Base-by-base conservation (phyloP, 495 filamentous ascomycete species). In the Aspergillus heteromorphus region DNA sequence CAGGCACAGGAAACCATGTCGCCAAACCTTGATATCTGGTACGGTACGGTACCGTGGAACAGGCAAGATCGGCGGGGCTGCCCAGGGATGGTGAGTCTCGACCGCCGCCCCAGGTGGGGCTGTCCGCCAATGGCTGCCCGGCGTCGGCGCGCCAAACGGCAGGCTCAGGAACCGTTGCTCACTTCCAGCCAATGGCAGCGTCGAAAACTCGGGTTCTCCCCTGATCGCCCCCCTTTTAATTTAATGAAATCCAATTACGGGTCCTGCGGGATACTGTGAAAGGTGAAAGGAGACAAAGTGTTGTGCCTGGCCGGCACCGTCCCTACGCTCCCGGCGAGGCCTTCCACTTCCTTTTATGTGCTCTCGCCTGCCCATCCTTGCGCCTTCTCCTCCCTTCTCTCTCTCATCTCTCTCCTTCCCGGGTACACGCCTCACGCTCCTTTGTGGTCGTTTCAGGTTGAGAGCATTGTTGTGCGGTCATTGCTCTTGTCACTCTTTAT, bases 401-500 rank as follows among this genome's bases (percentile, higher is more conserved):
- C 48, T 58, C 53, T 48, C 48, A 45, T 48, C 51, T 58, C 52
- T 57, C 31, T 53, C 45, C 56, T 54, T 45, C 43, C 38, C 48
- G 21, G 53, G 54, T 54, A 20, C 38, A 27, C 48, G 56, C 58
- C 27, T 43, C 50, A 65, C 67, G 62, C 47, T 70, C 62, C 56
- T 60, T 67, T 63, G 57, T 43, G 50, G 55, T 55, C 40, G 45
- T 56, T 54, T 59, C 50, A 51, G 52, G 50, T 55, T 43, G 52
- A 59, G 57, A 51, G 49, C 42, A 41, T 55, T 52, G 27, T 45
- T 45, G 25, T 45, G 49, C 43, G 61, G 11, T 40, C 62, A 53
- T 63, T 61, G 65, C 65, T 66, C 58, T 45, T 60, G 61, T 66
- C 65, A 66, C 58, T 68, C 67, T 45, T 60, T 60, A 43, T 48